Percentiles rank a stretch among this genome's conserved stretches.
Evolutionary conservation across 108 stramenopile genomes (phyloP).

Genomic region (Cylindrotheca closterium): DNA sequence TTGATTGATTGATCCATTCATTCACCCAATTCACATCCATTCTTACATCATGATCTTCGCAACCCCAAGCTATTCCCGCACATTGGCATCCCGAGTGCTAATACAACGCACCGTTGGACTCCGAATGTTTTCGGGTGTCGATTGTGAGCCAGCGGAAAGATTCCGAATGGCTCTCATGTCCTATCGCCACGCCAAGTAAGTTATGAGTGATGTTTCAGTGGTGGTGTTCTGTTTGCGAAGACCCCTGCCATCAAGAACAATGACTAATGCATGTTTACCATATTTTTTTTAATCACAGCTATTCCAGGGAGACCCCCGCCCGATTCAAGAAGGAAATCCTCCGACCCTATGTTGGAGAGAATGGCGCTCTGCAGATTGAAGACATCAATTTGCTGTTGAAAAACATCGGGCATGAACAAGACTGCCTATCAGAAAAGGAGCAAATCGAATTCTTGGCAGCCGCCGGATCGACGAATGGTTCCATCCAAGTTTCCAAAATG

Average conservation of each 20-base stretch:
- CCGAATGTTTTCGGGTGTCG: neutral
- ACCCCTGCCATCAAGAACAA: neutral
- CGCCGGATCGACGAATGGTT: slow-evolving; percentile 15
- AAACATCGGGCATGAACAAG: slow-evolving; percentile 18
- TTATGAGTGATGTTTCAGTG: neutral
- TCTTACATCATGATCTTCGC: too few species aligned
- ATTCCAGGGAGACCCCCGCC: slow-evolving; percentile 32
- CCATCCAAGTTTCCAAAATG: slow-evolving; percentile 24
- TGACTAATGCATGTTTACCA: neutral
- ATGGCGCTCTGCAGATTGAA: slow-evolving; percentile 25
- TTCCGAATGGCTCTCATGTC: neutral
- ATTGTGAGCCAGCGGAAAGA: neutral
- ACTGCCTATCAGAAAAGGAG: slow-evolving; percentile 6
- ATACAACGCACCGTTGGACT: neutral
- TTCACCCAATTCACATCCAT: too few species aligned
- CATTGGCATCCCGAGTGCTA: neutral
- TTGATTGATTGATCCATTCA: too few species aligned
- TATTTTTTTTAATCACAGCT: slow-evolving; percentile 21
- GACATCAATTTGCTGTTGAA: slow-evolving; percentile 24
- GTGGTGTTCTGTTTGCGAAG: neutral
- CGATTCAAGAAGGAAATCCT: slow-evolving; percentile 49
- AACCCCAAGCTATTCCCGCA: too few species aligned
- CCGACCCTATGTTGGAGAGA: slow-evolving; percentile 3
- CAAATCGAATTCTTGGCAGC: slow-evolving; percentile 16
- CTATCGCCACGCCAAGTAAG: neutral